Evolutionary conservation across 495 filamentous ascomycete species (phyloP), one percentile per base, ranked within the genome.

Genomic region (Extremus antarcticus): DNA sequence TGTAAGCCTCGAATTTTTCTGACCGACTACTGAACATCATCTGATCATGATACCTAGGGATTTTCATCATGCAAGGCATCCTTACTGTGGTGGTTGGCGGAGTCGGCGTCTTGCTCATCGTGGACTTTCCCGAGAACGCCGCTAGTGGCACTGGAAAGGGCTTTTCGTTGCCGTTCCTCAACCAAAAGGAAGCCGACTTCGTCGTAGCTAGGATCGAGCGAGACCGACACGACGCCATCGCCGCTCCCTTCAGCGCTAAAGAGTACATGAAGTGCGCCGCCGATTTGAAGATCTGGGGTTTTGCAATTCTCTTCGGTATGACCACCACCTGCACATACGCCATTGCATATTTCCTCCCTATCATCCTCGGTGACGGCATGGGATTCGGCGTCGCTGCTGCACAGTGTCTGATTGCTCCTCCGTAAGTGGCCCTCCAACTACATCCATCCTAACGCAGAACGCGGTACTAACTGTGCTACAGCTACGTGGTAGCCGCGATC

Each of bases 261-360:
- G 67, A 67, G 32, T 84, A 80, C 68, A 63, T 83, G 10, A 50
- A 60, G 8, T 70, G 74, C 0, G 76, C 68, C 0, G 20, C 62
- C 0, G 80, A 86, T 63, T 58, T 65, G 47, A 83, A 85, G 67
- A 76, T 85, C 48, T 85, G 81, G 80, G 75, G 65, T 1, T 84
- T 80, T 58, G 79, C 73, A 20, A 60, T 79, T 65, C 73, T 81
- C 55, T 81, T 79, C 69, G 77, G 79, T 66, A 76, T 71, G 64
- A 70, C 73, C 20, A 81, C 79, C 7, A 82, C 80, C 17, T 72
- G 78, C 55, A 73, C 78, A 21, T 84, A 85, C 62, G 76, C 81
- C 13, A 78, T 84, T 39, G 79, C 80, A 38, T 85, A 82, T 69
- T 85, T 85, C 70, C 66, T 86, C 16, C 82, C 83, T 23, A 75